Conservation (phyloP, 2,329 filamentous ascomycete genomes). For the Chaetomium olivaceum region DNA sequence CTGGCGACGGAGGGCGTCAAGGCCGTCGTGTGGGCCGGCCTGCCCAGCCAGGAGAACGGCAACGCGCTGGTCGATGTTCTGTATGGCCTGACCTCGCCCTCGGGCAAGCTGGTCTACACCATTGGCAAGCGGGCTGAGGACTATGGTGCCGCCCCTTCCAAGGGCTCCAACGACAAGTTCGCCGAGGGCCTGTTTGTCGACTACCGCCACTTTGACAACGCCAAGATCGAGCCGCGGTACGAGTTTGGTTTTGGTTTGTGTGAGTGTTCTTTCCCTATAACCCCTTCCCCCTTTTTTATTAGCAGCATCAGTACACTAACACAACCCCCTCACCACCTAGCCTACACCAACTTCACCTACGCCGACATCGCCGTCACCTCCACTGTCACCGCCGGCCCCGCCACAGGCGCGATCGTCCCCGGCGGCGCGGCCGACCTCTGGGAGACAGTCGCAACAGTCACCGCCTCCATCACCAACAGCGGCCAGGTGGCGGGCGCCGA, state of each 20-base stretch:
- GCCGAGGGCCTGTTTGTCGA: constrained; percentile 63
- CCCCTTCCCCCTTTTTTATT: not conserved
- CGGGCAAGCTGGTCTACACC: constrained; percentile 53
- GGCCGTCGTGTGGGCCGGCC: constrained; percentile 72
- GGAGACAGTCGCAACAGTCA: constrained; percentile 51
- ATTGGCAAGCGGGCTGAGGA: constrained; percentile 50
- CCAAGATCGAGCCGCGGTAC: constrained; percentile 58
- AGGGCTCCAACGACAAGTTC: constrained; percentile 52
- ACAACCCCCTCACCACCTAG: constrained; percentile 38
- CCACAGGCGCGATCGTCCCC: constrained; percentile 42
- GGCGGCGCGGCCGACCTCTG: constrained; percentile 51
- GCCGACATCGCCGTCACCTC: constrained; percentile 49
- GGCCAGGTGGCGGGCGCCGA: constrained; percentile 63
- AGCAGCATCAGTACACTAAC: not conserved
- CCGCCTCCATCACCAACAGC: constrained; percentile 64
- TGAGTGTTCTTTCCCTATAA: constrained; percentile 35
- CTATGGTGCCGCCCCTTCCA: constrained; percentile 44
- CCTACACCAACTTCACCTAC: constrained; percentile 69
- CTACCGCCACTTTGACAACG: constrained; percentile 63
- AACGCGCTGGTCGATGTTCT: constrained; percentile 73
- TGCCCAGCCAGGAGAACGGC: constrained; percentile 74
- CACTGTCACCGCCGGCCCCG: constrained; percentile 42
- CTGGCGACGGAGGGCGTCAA: constrained; percentile 68
- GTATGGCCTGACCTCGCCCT: constrained; percentile 57
- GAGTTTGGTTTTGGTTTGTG: constrained; percentile 65